These are phyloP conservation scores for Cutaneotrichosporon spelunceum DNA, from an alignment of 1,284 basidiomycete genomes.

Conservation along the genomic window DNA sequence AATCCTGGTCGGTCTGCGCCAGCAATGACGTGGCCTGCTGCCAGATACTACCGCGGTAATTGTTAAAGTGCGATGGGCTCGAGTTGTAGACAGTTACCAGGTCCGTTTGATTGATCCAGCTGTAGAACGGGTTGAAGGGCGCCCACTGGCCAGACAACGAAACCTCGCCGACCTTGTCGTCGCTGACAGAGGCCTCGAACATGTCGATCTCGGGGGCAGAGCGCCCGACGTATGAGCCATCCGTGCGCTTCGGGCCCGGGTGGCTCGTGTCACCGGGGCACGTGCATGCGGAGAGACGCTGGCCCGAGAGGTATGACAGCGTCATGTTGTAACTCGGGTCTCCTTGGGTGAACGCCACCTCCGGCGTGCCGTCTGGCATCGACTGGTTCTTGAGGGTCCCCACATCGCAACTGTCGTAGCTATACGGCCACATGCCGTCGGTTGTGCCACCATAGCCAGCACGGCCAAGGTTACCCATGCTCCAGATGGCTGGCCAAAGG, in stretches of 20 bases:
- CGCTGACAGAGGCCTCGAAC: slow-evolving; percentile 62
- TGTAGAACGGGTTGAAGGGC: slow-evolving; percentile 47
- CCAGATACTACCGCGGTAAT: slow-evolving; percentile 58
- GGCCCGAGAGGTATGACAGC: slow-evolving; percentile 68
- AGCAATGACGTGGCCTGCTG: slow-evolving; percentile 59
- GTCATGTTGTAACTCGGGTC: slow-evolving; percentile 32
- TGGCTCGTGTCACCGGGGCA: slow-evolving; percentile 66
- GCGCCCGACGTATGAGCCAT: slow-evolving; percentile 74
- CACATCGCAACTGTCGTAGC: slow-evolving; percentile 56
- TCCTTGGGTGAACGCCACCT: slow-evolving; percentile 29
- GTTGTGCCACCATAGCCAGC: slow-evolving; percentile 54
- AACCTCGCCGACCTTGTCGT: slow-evolving; percentile 36
- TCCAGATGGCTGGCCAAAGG: slow-evolving; percentile 59
- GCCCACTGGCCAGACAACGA: slow-evolving; percentile 50
- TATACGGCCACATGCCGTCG: slow-evolving; percentile 57
- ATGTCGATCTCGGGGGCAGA: slow-evolving; percentile 83
- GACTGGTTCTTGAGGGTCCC: slow-evolving; percentile 59
- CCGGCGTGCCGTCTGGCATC: slow-evolving; percentile 37
- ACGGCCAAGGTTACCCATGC: slow-evolving; percentile 54
- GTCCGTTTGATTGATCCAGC: slow-evolving; percentile 44
- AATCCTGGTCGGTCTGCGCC: slow-evolving; percentile 39
- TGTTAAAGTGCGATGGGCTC: slow-evolving; percentile 55
- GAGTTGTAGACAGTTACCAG: slow-evolving; percentile 55
- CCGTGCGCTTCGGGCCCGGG: slow-evolving; percentile 66
- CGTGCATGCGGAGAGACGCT: slow-evolving; percentile 74